Percentiles rank a stretch among this genome's conserved stretches.
Evolutionary conservation across 108 stramenopile species (phyloP).

Genomic region (Cyclotella kingstonii): DNA sequence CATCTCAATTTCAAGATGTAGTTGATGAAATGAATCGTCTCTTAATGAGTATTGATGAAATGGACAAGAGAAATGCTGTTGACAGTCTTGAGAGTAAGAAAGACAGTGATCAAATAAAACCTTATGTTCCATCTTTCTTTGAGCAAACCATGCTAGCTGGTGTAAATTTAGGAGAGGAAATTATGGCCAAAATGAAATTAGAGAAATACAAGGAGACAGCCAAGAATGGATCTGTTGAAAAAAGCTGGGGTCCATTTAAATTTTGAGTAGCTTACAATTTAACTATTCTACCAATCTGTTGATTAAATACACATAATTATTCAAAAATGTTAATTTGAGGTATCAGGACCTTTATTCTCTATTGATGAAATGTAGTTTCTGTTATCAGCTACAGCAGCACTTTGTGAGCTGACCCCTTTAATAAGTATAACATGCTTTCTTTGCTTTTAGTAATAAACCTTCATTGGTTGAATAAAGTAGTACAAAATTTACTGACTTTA

Average conservation of each 20-base stretch:
- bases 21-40: conserved; percentile 38
- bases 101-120: not conserved
- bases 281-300: too few species aligned
- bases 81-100: conserved; percentile 1
- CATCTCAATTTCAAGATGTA: conserved; percentile 38
- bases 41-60: conserved; percentile 9
- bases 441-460: too few species aligned
- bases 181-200: conserved; percentile 19
- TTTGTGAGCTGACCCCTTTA: too few species aligned
- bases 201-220: conserved; percentile 3
- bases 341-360: too few species aligned
- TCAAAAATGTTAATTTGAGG: too few species aligned
- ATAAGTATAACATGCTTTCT: too few species aligned
- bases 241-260: conserved; percentile 23
- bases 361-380: too few species aligned
- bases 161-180: conserved; percentile 21
- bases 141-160: conserved; percentile 29
- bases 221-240: conserved; percentile 4
- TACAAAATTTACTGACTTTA: too few species aligned
- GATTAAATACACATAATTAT: too few species aligned
- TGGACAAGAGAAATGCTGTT: not conserved
- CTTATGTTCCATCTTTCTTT: conserved; percentile 6
- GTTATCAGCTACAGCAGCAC: too few species aligned
- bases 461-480: too few species aligned
- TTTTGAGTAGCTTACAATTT: too few species aligned